phyloP scores from a whole-genome alignment of 495 filamentous ascomycete species.

The Rostrohypoxylon terebratum region DNA sequence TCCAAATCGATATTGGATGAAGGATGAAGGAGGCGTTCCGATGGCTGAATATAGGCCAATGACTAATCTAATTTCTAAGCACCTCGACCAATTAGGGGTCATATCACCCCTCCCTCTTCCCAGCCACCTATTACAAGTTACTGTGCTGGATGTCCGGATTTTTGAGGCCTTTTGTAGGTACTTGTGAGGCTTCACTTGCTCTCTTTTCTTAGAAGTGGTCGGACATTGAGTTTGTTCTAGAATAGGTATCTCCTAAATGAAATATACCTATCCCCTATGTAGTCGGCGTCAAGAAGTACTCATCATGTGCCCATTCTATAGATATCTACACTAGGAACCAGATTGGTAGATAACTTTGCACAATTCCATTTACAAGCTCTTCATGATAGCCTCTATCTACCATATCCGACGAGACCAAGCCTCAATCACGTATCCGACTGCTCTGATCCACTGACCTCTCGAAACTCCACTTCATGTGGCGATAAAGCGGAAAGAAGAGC shows the following conservation, averaged over 20 bases:
- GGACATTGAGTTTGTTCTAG: no score
- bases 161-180: no score
- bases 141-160: no score
- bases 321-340: background rate
- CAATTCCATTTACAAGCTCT: background rate
- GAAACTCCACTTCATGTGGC: conserved; percentile 29
- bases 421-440: background rate
- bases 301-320: background rate
- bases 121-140: background rate
- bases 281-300: background rate
- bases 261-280: background rate
- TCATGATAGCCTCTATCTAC: background rate
- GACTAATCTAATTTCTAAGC: background rate
- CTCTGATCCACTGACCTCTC: conserved; percentile 1
- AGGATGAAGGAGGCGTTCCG: background rate
- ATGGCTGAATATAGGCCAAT: background rate
- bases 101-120: background rate
- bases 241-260: no score
- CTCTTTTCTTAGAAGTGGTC: no score
- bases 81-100: background rate
- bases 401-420: background rate
- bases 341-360: background rate
- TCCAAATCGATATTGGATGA: background rate
- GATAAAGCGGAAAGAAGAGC: conserved; percentile 27
- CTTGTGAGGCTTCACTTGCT: no score